These are phyloP conservation scores for Scutellaria barbata DNA, from an alignment of 257 asterid genomes.

Conservation along the genomic window DNA sequence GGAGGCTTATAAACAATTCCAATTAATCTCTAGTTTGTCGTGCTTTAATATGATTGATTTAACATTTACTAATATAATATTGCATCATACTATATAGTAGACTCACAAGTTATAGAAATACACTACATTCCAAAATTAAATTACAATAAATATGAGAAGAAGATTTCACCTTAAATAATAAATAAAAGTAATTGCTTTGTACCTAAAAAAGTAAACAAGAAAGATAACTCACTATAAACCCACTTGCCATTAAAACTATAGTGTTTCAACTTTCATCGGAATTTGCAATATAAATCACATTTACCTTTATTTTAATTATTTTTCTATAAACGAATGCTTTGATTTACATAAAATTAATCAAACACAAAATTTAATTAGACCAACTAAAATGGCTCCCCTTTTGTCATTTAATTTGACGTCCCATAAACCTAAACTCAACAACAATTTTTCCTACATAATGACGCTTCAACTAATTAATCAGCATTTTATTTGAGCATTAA, in stretches of 20 bases:
- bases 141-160: neutral
- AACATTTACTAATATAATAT: too few relatives aligned
- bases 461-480: slow-evolving; percentile 33
- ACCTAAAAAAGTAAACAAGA: slow-evolving; percentile 7
- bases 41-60: too few relatives aligned
- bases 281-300: neutral
- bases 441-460: slow-evolving; percentile 18
- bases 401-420: slow-evolving; percentile 13
- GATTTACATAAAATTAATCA: too few relatives aligned
- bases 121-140: too few relatives aligned
- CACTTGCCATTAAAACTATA: neutral
- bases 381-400: slow-evolving; percentile 26
- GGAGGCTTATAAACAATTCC: too few relatives aligned
- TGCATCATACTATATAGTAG: too few relatives aligned
- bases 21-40: too few relatives aligned
- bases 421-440: neutral
- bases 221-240: slow-evolving; percentile 2
- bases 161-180: neutral
- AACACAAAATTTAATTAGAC: neutral
- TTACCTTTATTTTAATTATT: neutral
- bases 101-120: too few relatives aligned
- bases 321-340: too few relatives aligned
- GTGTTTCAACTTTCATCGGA: neutral
- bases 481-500: neutral
- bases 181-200: neutral